These are phyloP conservation scores for Cladophialophora psammophila DNA, from an alignment of 2,329 filamentous ascomycete genomes.

Conservation along the genomic window DNA sequence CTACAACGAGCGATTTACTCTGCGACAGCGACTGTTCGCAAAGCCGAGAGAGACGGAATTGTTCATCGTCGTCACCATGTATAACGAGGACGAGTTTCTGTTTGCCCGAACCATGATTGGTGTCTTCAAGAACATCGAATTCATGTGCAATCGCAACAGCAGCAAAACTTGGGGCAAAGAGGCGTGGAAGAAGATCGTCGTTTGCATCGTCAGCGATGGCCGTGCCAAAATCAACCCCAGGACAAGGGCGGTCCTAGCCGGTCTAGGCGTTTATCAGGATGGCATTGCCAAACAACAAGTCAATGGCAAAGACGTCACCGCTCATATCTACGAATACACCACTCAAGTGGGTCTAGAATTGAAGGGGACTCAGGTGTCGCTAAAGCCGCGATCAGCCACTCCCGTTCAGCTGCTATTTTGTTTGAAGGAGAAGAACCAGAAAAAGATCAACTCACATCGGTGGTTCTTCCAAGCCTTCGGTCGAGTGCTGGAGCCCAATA, in stretches of 20 bases:
- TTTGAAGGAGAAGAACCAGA: constrained; percentile 98
- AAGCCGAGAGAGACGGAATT: constrained; percentile 92
- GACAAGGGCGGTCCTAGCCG: constrained; percentile 86
- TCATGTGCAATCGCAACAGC: constrained; percentile 91
- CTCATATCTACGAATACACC: constrained; percentile 87
- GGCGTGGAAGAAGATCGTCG: constrained; percentile 99
- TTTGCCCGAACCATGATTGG: constrained; percentile 96
- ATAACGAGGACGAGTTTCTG: constrained; percentile 96
- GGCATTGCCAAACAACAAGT: constrained; percentile 98
- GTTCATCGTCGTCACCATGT: constrained; percentile 98
- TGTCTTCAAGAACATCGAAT: constrained; percentile 98
- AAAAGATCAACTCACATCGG: constrained; percentile 99
- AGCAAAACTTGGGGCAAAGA: constrained; percentile 99
- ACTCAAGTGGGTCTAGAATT: constrained; percentile 74
- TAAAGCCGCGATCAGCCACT: constrained; percentile 81
- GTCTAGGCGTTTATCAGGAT: constrained; percentile 96
- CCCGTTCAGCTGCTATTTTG: constrained; percentile 98
- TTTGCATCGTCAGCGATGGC: constrained; percentile 95
- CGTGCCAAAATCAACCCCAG: constrained; percentile 95
- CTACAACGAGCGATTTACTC: constrained; percentile 85
- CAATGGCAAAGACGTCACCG: constrained; percentile 93
- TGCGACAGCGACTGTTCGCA: constrained; percentile 89
- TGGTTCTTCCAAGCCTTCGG: constrained; percentile 99
- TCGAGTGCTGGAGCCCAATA: constrained; percentile 88
- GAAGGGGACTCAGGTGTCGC: constrained; percentile 85